Conservation (phyloP, 2,329 filamentous ascomycete species). For the Beauveria varroae region DNA sequence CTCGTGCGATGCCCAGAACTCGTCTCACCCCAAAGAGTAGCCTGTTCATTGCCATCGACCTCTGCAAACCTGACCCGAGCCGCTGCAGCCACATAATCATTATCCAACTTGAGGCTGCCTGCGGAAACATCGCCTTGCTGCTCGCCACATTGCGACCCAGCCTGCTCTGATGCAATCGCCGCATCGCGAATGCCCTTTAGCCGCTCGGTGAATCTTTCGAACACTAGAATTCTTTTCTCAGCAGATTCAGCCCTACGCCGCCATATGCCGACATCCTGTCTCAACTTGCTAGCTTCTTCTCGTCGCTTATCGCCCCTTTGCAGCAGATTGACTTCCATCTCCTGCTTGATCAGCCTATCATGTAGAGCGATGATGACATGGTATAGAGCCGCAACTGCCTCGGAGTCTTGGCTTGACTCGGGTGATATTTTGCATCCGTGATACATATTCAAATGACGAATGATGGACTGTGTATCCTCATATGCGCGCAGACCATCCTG, state of each 20-base stretch:
- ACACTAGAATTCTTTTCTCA: conserved; percentile 42
- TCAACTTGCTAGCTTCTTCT: conserved; percentile 10
- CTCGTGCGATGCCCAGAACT: not conserved
- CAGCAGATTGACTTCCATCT: not conserved
- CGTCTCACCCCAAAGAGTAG: not conserved
- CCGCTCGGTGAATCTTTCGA: conserved; percentile 35
- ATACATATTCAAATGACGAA: not conserved
- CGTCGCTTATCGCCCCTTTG: not conserved
- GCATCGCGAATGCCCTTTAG: conserved; percentile 25
- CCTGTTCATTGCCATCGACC: conserved; percentile 1
- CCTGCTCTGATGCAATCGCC: conserved; percentile 9
- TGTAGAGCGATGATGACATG: conserved; percentile 4
- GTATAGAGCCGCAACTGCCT: not conserved
- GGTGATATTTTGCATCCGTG: conserved; percentile 2
- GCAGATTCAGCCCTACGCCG: conserved; percentile 47
- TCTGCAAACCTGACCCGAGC: conserved; percentile 9
- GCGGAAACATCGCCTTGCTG: not conserved
- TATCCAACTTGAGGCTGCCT: not conserved
- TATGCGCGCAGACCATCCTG: not conserved
- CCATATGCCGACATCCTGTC: conserved; percentile 36
- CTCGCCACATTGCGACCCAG: not conserved
- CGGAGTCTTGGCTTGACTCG: not conserved
- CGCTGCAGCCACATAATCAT: conserved; percentile 1
- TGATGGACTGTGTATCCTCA: not conserved
- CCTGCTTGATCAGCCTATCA: conserved; percentile 1